A percentile compares a stretch with the other conserved stretches of the same genome.
Evolutionary conservation across 75 land plant species (phyloP).

Genomic region (Pinus albicaulis): DNA sequence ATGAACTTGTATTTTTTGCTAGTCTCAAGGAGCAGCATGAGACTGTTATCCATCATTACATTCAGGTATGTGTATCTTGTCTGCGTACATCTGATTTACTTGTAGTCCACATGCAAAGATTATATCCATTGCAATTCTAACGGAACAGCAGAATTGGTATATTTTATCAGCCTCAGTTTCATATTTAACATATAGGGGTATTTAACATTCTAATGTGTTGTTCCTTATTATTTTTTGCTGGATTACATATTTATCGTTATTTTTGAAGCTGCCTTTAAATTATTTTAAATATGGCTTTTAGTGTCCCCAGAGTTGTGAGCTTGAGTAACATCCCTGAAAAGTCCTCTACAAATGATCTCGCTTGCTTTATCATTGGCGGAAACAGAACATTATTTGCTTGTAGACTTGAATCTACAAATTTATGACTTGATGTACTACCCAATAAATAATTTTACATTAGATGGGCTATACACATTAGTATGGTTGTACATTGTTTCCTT

Average conservation of each 20-base stretch:
- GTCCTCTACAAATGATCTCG: background rate
- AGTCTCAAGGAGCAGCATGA: slow-evolving; percentile 90
- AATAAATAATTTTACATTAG: too few relatives aligned
- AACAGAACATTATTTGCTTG: too few relatives aligned
- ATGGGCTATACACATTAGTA: too few relatives aligned
- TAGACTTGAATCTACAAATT: too few relatives aligned
- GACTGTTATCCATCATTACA: slow-evolving; percentile 88
- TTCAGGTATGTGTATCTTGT: slow-evolving; percentile 59
- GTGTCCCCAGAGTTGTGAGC: background rate
- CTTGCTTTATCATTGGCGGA: background rate
- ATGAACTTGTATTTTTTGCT: slow-evolving; percentile 95
- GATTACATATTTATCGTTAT: background rate
- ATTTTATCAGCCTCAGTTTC: background rate
- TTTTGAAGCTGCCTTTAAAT: background rate
- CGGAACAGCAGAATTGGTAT: background rate
- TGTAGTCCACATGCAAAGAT: background rate
- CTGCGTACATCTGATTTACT: background rate
- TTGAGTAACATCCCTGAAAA: background rate
- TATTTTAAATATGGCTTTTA: background rate
- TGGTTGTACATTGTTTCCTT: too few relatives aligned
- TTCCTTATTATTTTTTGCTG: background rate
- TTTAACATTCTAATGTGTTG: background rate
- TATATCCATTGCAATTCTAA: background rate
- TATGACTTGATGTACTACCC: too few relatives aligned
- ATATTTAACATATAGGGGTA: background rate